Evolutionary conservation across 1,139 yeast genomes (phyloP), one percentile per base, ranked within the genome.

Genomic region (Magnusiomyces ingens): DNA sequence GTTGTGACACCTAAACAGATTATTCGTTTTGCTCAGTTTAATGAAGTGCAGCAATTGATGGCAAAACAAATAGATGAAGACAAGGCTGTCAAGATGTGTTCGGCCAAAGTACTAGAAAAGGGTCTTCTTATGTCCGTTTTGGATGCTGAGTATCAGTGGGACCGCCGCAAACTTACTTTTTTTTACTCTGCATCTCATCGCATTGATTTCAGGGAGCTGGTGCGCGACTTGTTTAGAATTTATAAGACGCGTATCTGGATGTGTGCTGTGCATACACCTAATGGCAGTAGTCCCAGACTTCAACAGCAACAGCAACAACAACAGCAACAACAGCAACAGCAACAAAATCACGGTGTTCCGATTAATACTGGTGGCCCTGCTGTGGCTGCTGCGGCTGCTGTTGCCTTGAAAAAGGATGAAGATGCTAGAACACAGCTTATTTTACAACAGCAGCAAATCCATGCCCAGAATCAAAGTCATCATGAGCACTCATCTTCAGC

Each of bases 231-330:
- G 59, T 93, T 93, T 75, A 84, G 93, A 64, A 85, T 89, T 57
- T 93, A 90, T 77, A 93, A 93, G 72, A 93, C 98, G 1, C 80
- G 99, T 66, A 93, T 93, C 63, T 94, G 99, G 99, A 79, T 91
- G 76, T 91, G 97, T 73, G 95, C 97, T 2, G 88, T 91, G 52
- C 46, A 50, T 43, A 41, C 55, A 40, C 18, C 43, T 40, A 21
- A 40, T 10, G 43, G 43, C 13, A 40, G 11, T 17, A 40, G 21
- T 40, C 21, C 18, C 18, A 40, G 43, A 17, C 12, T 40, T 11
- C 43, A 40, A 40, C 21, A 15, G 6, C 21, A 40, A 40, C 43
- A 40, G 6, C 12, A 40, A 40, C 18, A 40, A n/a, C 43, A 17
- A 40, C 43, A 40, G n/a, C 43, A 17, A 40, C 43, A 40, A 40